phyloP scores from a whole-genome alignment of 305 asterid species.

The Striga hermonthica region DNA sequence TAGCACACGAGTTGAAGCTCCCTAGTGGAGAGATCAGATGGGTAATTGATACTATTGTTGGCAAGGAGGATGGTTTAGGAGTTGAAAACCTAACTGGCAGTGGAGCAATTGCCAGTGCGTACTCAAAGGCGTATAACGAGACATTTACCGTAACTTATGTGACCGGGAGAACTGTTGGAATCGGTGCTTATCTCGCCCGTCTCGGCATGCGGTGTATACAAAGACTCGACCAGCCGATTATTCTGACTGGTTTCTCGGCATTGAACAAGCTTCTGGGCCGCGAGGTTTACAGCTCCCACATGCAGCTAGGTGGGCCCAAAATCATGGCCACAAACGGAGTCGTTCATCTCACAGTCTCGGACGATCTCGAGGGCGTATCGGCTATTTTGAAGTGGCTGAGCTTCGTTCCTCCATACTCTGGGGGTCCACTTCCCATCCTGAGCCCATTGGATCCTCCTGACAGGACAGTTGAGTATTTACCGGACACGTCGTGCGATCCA shows the following conservation, averaged over 20 bases:
- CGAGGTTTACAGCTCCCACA: constrained; percentile 98
- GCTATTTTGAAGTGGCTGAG: constrained; percentile 91
- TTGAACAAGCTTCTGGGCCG: constrained; percentile 93
- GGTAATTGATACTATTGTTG: constrained; percentile 84
- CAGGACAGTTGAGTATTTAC: constrained; percentile 66
- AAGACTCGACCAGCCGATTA: constrained; percentile 94
- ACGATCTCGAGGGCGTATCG: constrained; percentile 92
- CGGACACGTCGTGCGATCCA: constrained; percentile 91
- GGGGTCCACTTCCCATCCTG: constrained; percentile 88
- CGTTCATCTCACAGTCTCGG: constrained; percentile 91
- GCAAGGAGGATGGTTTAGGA: constrained; percentile 90
- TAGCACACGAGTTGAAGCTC: constrained; percentile 67
- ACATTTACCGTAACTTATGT: constrained; percentile 92
- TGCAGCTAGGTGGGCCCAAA: constrained; percentile 99
- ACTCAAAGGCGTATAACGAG: constrained; percentile 88
- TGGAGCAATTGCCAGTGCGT: constrained; percentile 98
- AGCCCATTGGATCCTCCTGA: constrained; percentile 67
- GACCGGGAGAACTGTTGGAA: constrained; percentile 93
- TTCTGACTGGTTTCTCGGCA: constrained; percentile 96
- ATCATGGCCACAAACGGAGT: constrained; percentile 99
- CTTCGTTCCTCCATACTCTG: constrained; percentile 74
- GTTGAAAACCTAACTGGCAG: constrained; percentile 91
- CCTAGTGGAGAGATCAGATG: constrained; percentile 75
- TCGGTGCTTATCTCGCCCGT: constrained; percentile 98
- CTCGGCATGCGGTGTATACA: constrained; percentile 99